Conservation (phyloP, 139 green algal genomes). For the Tetraselmis chui region DNA sequence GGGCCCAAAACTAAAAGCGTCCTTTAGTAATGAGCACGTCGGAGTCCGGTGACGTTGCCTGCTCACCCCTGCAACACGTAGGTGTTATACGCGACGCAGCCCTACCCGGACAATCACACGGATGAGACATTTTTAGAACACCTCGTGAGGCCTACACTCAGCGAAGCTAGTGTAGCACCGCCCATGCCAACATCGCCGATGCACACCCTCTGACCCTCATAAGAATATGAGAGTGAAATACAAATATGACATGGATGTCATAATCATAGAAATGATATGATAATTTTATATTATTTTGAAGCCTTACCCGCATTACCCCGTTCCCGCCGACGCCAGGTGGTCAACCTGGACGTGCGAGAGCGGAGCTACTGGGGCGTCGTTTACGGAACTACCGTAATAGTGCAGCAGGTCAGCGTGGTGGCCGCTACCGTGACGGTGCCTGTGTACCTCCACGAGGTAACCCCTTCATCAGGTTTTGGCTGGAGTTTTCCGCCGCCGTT, state of each 20-base stretch:
- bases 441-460: conserved; percentile 35
- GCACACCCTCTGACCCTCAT: not conserved
- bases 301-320: too few relatives aligned
- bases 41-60: too few relatives aligned
- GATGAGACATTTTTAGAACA: not conserved
- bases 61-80: too few relatives aligned
- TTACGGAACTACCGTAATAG: conserved; percentile 44
- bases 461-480: conserved; percentile 3
- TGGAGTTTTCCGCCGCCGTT: too few relatives aligned
- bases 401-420: conserved; percentile 66
- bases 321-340: too few relatives aligned
- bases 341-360: conserved; percentile 43
- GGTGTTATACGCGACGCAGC: not conserved
- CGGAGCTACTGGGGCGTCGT: conserved; percentile 62
- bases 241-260: too few relatives aligned
- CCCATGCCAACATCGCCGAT: not conserved
- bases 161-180: not conserved
- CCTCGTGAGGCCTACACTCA: not conserved
- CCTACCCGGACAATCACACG: conserved; percentile 6
- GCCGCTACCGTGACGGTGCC: conserved; percentile 35
- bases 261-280: too few relatives aligned
- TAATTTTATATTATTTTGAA: too few relatives aligned
- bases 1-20: too few relatives aligned
- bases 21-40: too few relatives aligned
- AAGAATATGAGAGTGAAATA: too few relatives aligned